Conservation (phyloP, 2,329 filamentous ascomycete genomes). For the Zasmidium citrigriseum region DNA sequence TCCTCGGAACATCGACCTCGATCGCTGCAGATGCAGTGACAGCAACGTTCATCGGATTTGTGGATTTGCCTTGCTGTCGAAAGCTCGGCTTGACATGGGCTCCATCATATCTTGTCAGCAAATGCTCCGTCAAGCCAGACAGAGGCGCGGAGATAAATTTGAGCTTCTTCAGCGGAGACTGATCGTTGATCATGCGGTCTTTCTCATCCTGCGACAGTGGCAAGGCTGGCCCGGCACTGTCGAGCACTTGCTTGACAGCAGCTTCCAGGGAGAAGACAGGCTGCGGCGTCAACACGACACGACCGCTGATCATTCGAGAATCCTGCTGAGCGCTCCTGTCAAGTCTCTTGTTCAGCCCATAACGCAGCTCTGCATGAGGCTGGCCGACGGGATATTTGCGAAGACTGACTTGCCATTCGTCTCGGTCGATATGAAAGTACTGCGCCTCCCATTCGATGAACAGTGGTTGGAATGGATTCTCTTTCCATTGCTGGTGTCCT, state of each 20-base stretch:
- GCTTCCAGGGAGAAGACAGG: not conserved
- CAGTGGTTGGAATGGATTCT: constrained; percentile 6
- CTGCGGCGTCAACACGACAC: constrained; percentile 7
- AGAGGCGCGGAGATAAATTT: constrained; percentile 2
- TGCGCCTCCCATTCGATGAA: constrained; percentile 12
- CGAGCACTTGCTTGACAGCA: not conserved
- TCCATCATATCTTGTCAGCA: constrained; percentile 5
- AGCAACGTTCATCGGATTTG: not conserved
- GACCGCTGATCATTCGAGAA: constrained; percentile 2
- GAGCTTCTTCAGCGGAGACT: not conserved
- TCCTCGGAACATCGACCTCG: not conserved
- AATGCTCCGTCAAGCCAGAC: constrained; percentile 6
- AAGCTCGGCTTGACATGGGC: constrained; percentile 9
- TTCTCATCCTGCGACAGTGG: not conserved
- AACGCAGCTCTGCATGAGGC: not conserved
- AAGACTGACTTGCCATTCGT: not conserved
- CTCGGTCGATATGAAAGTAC: constrained; percentile 8
- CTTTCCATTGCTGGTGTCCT: not conserved
- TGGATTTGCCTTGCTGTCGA: not conserved
- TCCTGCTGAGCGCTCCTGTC: not conserved
- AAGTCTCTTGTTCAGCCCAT: not conserved
- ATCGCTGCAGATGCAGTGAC: not conserved
- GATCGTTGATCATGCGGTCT: not conserved
- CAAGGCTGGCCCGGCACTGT: not conserved
- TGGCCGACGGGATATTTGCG: not conserved